Evolutionary conservation across 441 rosid species (phyloP).

Genomic region (Adansonia gregorii): DNA sequence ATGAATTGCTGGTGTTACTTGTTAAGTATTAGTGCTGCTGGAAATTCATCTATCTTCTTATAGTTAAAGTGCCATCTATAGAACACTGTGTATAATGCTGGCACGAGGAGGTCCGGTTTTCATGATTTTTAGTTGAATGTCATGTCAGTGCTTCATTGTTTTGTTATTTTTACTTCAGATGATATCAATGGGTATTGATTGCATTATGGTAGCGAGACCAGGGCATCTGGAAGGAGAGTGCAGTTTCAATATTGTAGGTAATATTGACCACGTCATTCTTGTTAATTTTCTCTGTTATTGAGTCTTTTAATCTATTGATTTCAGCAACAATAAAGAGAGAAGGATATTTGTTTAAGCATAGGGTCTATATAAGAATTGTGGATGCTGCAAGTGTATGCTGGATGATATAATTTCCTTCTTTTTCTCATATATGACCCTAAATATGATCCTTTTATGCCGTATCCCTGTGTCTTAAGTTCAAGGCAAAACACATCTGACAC

Average conservation of each 20-base stretch:
- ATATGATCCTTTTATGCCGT: no score
- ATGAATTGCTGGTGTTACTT: not conserved
- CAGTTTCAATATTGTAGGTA: not conserved
- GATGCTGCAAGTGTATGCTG: not conserved
- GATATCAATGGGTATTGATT: not conserved
- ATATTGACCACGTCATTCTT: not conserved
- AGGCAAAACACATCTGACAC: no score
- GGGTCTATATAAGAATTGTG: not conserved
- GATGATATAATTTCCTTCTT: not conserved
- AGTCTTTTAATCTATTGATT: not conserved
- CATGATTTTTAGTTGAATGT: not conserved
- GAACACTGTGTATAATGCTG: not conserved
- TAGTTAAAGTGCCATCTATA: not conserved
- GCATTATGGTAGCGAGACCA: not conserved
- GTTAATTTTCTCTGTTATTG: no score
- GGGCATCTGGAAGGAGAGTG: not conserved
- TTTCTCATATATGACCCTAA: no score
- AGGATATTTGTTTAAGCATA: constrained; percentile 1
- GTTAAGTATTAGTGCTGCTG: not conserved
- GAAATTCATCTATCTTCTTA: not conserved
- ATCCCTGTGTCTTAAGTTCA: no score
- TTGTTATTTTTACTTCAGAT: not conserved
- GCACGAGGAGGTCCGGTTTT: not conserved
- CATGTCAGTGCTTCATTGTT: not conserved
- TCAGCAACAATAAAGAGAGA: not conserved